A percentile compares a stretch with the other conserved stretches of the same genome.
These are phyloP conservation scores for Macrotyloma uniflorum DNA, from an alignment of 306 rosid species.

Conservation along the genomic window DNA sequence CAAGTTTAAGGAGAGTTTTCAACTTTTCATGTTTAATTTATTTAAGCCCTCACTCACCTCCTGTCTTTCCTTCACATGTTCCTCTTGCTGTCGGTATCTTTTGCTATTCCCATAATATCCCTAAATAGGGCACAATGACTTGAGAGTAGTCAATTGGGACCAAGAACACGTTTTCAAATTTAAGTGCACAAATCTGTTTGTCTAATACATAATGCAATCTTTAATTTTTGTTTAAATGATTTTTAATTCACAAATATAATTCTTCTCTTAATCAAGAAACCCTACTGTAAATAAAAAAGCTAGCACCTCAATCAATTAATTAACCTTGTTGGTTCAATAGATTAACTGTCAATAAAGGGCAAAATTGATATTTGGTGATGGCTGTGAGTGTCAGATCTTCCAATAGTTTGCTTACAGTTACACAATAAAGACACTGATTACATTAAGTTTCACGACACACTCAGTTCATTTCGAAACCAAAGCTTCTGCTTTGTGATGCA, in stretches of 20 bases:
- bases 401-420: not conserved
- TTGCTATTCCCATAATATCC: slow-evolving; percentile 30
- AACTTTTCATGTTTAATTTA: not conserved
- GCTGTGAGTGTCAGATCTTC: slow-evolving; percentile 12
- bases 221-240: not conserved
- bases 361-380: slow-evolving; percentile 22
- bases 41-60: not conserved
- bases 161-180: not conserved
- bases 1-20: slow-evolving; percentile 7
- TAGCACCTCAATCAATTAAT: not conserved
- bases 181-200: not conserved
- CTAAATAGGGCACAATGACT: not conserved
- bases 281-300: not conserved
- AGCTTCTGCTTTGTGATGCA: slow-evolving; percentile 25
- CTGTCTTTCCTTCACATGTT: slow-evolving; percentile 31
- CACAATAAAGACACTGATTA: not conserved
- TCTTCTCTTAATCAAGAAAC: not conserved
- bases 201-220: not conserved
- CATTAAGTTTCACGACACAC: not conserved
- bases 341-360: slow-evolving; percentile 9
- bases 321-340: not conserved
- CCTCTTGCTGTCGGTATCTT: slow-evolving; percentile 22
- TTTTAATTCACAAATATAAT: not conserved
- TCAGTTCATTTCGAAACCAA: slow-evolving; percentile 18
- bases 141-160: not conserved